phyloP scores from a whole-genome alignment of 495 filamentous ascomycete genomes.

The Acidiella bohemica region DNA sequence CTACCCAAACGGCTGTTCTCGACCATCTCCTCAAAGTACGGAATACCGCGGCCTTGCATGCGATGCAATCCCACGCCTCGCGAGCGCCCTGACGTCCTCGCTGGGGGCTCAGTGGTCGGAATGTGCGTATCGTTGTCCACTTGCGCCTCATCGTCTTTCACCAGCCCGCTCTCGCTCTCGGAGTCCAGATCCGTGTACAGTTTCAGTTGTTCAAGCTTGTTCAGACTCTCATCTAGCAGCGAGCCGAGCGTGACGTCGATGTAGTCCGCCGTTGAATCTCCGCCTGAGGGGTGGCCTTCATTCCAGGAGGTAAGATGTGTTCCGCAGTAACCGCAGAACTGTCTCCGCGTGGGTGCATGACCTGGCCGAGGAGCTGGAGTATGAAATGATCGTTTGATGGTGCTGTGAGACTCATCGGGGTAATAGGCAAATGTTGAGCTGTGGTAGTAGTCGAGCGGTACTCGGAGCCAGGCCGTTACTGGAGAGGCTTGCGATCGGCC shows the following conservation, averaged over 20 bases:
- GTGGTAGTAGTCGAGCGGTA: conserved; percentile 64
- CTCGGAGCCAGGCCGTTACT: conserved; percentile 62
- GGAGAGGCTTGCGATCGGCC: conserved; percentile 55
- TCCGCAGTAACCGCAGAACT: conserved; percentile 86
- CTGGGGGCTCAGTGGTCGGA: background rate
- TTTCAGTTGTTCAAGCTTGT: conserved; percentile 52
- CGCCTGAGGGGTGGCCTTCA: conserved; percentile 49
- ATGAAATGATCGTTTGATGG: conserved; percentile 56
- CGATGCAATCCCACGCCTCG: conserved; percentile 15
- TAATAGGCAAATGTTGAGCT: conserved; percentile 57
- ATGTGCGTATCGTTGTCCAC: background rate
- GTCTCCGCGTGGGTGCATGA: conserved; percentile 36
- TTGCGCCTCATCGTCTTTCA: background rate
- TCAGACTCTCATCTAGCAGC: conserved; percentile 50
- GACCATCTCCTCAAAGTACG: conserved; percentile 75
- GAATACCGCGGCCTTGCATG: conserved; percentile 40
- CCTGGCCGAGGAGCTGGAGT: conserved; percentile 35
- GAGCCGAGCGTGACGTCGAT: conserved; percentile 65
- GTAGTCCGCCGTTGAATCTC: conserved; percentile 38
- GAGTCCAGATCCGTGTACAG: conserved; percentile 32
- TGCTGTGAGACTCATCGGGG: conserved; percentile 58
- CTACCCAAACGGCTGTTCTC: conserved; percentile 57
- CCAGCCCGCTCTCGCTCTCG: conserved; percentile 25
- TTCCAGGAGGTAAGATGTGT: conserved; percentile 70
- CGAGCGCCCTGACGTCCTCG: background rate